Evolutionary conservation across 2,329 filamentous ascomycete genomes (phyloP).

Genomic region (Penicillium corylophilum): DNA sequence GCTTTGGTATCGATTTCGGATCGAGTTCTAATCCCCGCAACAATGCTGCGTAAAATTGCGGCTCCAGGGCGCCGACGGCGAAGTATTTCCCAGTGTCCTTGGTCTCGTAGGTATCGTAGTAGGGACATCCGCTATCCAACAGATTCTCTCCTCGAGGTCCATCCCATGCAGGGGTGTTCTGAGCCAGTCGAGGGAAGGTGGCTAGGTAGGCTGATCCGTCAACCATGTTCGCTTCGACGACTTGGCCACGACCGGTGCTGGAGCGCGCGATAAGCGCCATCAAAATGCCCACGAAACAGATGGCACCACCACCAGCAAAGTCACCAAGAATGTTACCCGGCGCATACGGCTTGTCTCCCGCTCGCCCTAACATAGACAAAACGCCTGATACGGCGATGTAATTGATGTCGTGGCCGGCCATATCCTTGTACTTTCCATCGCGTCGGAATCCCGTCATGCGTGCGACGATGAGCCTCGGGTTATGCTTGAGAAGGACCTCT

Average conservation of each 20-base stretch:
- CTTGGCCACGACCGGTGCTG: constrained; percentile 69
- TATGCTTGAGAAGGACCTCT: constrained; percentile 62
- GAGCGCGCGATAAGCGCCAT: constrained; percentile 71
- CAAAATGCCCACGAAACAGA: constrained; percentile 77
- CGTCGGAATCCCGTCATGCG: constrained; percentile 88
- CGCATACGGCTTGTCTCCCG: constrained; percentile 68
- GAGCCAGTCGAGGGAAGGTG: constrained; percentile 69
- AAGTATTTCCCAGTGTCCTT: constrained; percentile 70
- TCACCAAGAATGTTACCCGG: constrained; percentile 85
- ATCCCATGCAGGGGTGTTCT: constrained; percentile 63
- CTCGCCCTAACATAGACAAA: constrained; percentile 71
- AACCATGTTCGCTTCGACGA: constrained; percentile 96
- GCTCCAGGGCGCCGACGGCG: constrained; percentile 87
- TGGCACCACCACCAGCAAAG: constrained; percentile 85
- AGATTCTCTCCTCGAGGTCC: constrained; percentile 69
- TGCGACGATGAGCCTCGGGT: constrained; percentile 75
- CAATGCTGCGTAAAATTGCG: constrained; percentile 73
- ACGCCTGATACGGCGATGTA: constrained; percentile 88
- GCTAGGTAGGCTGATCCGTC: constrained; percentile 80
- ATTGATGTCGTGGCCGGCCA: constrained; percentile 96
- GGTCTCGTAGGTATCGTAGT: constrained; percentile 86
- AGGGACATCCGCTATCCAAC: constrained; percentile 82
- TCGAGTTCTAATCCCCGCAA: constrained; percentile 65
- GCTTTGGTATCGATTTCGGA: constrained; percentile 43
- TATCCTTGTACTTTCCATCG: constrained; percentile 78